Conservation (phyloP, 2,329 filamentous ascomycete species). For the Cladophialophora psammophila region DNA sequence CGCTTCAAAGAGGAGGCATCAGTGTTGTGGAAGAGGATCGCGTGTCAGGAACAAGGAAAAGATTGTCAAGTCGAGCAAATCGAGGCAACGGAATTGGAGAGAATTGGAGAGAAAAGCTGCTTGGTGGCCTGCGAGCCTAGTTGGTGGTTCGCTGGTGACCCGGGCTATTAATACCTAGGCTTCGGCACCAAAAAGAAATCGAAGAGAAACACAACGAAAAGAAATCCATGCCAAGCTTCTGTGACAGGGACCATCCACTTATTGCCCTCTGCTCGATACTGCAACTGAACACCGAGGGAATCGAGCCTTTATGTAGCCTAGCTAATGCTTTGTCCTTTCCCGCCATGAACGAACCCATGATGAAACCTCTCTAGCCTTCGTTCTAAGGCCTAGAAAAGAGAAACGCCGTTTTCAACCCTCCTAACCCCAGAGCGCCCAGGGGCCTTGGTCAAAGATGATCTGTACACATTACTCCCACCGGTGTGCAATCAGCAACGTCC, state of each 20-base stretch:
- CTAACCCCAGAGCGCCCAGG: neutral
- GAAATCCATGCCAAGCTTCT: neutral
- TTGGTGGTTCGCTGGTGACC: neutral
- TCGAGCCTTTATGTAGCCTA: too few species aligned
- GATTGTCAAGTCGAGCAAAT: neutral
- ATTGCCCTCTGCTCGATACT: too few species aligned
- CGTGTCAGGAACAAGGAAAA: slow-evolving; percentile 9
- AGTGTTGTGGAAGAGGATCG: slow-evolving; percentile 1
- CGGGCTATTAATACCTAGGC: neutral
- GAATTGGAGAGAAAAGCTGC: slow-evolving; percentile 17
- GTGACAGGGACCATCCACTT: neutral
- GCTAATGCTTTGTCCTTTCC: too few species aligned
- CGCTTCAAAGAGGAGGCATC: neutral
- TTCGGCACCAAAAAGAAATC: neutral
- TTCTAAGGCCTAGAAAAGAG: neutral
- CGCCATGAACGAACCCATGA: neutral
- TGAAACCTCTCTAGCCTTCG: neutral
- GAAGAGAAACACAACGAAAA: slow-evolving; percentile 3
- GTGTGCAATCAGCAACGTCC: neutral
- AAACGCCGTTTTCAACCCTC: neutral
- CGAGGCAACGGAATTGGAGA: slow-evolving; percentile 13
- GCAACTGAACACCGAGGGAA: too few species aligned
- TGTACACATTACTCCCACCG: neutral
- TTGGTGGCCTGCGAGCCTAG: neutral
- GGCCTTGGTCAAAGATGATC: neutral